Evolutionary conservation across 2,329 filamentous ascomycete species (phyloP), one percentile per base, ranked within the genome.

Genomic region (Aspergillus udagawae): DNA sequence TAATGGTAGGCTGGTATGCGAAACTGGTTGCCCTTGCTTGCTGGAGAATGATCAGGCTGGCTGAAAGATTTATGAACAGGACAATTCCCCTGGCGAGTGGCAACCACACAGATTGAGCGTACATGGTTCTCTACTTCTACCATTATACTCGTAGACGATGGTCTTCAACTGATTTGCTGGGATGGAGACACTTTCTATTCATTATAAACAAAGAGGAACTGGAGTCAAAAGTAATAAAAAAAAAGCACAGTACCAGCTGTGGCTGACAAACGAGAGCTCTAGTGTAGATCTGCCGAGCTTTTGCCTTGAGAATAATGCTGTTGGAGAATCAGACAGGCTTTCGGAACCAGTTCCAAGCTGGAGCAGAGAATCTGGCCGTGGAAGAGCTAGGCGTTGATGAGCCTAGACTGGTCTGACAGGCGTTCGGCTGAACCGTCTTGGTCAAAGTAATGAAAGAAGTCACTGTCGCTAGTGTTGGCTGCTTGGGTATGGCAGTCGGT

Each of bases 371-470:
- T 2, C 42, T 45, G n/a, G 44, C 21, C 5, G 5, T 7, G 20
- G 21, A 47, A 14, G 23, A 47, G 23, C 44, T 38, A 32, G 29
- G 21, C 7, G 21, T 9, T 17, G 27, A 51, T 5, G 49, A 25
- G 28, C 32, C 27, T 21, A 32, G 49, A 9, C 28, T 5, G 20
- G 32, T 23, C 20, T 51, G 29, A 14, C 14, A 25, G 7, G 14
- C 51, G 7, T 20, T 59, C 49, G 55, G 57, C 35, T 55, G 58
- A 12, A 68, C 56, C 2, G 62, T 65, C 53, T 57, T 65, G 20
- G 63, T 55, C 44, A 60, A 55, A 2, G 68, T 71, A 35, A 63
- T 53, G 57, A 69, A 70, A 4, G 66, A 65, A 20, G 68, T 71
- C 23, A 66, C 58, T 4, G 66, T 65, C 27, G 60, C 58, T 47